These are phyloP conservation scores for Fomitopsis schrenkii DNA, from an alignment of 1,284 basidiomycete genomes.

Conservation along the genomic window DNA sequence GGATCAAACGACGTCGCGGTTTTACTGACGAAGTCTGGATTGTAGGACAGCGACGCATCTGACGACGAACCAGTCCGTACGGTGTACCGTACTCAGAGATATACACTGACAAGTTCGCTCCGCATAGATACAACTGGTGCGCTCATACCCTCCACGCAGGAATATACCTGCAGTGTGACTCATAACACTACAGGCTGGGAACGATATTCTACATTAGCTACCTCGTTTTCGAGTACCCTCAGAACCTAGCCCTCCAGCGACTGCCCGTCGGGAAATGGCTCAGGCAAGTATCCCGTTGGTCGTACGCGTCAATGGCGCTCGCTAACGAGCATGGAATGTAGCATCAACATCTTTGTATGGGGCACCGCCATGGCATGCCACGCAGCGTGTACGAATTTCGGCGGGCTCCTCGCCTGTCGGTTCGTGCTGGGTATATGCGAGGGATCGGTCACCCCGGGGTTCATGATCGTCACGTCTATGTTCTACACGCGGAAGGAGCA, in stretches of 20 bases:
- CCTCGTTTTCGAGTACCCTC: constrained; percentile 66
- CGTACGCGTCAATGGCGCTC: not conserved
- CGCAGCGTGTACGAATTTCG: constrained; percentile 71
- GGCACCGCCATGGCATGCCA: constrained; percentile 57
- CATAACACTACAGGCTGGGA: constrained; percentile 47
- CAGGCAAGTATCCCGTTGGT: constrained; percentile 38
- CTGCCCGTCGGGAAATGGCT: constrained; percentile 85
- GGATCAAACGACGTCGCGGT: not conserved
- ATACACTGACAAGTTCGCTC: not conserved
- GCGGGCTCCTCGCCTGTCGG: constrained; percentile 60
- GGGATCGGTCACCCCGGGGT: constrained; percentile 73
- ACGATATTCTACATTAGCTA: constrained; percentile 71
- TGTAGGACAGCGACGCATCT: constrained; percentile 31
- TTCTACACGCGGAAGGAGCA: constrained; percentile 78
- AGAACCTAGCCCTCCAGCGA: constrained; percentile 68
- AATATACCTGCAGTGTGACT: not conserved
- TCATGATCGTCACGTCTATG: constrained; percentile 74
- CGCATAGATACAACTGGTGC: constrained; percentile 1
- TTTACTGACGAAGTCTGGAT: not conserved
- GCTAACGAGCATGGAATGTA: constrained; percentile 16
- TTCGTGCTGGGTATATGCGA: constrained; percentile 74
- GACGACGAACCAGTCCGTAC: constrained; percentile 26
- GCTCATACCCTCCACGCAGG: not conserved
- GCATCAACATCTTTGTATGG: constrained; percentile 71
- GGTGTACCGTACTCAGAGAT: not conserved